Evolutionary conservation across 371 early-diverging fungal genomes (phyloP).

Genomic region (Mortierella sp.): DNA sequence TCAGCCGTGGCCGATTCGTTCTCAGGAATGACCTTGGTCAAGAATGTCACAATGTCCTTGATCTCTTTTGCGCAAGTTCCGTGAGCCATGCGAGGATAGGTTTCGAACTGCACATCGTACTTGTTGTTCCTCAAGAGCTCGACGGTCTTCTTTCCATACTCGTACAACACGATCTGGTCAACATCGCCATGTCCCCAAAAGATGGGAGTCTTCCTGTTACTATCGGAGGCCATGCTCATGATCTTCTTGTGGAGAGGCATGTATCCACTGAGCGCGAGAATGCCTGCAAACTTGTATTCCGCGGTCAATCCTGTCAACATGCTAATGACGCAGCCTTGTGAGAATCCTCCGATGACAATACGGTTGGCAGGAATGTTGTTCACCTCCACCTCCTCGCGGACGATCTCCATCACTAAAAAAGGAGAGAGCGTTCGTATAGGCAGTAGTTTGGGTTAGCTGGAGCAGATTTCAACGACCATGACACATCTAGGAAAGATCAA

Average conservation of each 20-base stretch:
- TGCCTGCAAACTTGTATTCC: constrained; percentile 72
- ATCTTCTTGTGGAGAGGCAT: constrained; percentile 75
- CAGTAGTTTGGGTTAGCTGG: neutral
- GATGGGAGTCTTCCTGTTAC: constrained; percentile 84
- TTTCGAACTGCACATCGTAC: constrained; percentile 78
- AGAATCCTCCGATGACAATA: constrained; percentile 95
- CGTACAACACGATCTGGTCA: constrained; percentile 80
- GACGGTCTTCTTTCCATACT: constrained; percentile 76
- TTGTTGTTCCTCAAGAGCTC: constrained; percentile 72
- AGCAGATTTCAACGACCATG: neutral
- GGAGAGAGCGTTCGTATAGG: neutral
- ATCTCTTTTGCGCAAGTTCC: constrained; percentile 81
- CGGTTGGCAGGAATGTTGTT: constrained; percentile 83
- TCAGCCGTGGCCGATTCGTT: too few species aligned
- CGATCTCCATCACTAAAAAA: constrained; percentile 70
- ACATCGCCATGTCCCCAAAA: constrained; percentile 90
- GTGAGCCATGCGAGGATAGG: constrained; percentile 86
- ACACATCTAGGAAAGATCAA: neutral
- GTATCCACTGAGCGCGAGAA: constrained; percentile 81
- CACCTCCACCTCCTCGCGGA: constrained; percentile 80
- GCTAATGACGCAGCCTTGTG: constrained; percentile 90
- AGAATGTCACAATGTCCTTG: constrained; percentile 75
- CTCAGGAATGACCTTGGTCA: constrained; percentile 64
- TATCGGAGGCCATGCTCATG: constrained; percentile 67
- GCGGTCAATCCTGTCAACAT: constrained; percentile 80